Evolutionary conservation across 2,329 filamentous ascomycete species (phyloP).

Genomic region (Epichloe typhina): DNA sequence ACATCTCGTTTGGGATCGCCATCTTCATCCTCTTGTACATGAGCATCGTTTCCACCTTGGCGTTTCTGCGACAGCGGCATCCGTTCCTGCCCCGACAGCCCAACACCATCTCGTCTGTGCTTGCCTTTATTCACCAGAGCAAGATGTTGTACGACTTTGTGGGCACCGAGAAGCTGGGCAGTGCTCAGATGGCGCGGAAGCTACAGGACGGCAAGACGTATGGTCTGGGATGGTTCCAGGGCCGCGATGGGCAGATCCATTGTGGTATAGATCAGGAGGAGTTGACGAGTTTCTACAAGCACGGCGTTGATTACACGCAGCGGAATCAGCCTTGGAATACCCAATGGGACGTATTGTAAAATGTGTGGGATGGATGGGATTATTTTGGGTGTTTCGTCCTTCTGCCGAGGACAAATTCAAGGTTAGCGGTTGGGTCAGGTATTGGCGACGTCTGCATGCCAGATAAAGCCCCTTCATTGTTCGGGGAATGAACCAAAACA

Average conservation of each 20-base stretch:
- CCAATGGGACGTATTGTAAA: slow-evolving; percentile 24
- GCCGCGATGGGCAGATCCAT: slow-evolving; percentile 59
- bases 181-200: slow-evolving; percentile 45
- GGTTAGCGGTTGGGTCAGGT: no score
- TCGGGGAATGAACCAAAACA: no score
- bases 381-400: neutral
- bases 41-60: slow-evolving; percentile 41
- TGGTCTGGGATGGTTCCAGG: slow-evolving; percentile 64
- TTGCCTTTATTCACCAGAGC: slow-evolving; percentile 68
- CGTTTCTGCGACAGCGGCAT: slow-evolving; percentile 49
- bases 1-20: slow-evolving; percentile 48
- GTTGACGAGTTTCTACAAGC: slow-evolving; percentile 50
- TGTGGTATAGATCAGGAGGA: slow-evolving; percentile 70
- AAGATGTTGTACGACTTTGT: slow-evolving; percentile 71
- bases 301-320: slow-evolving; percentile 39
- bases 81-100: slow-evolving; percentile 67
- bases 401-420: neutral
- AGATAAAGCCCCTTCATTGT: no score
- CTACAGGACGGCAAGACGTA: slow-evolving; percentile 52
- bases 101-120: slow-evolving; percentile 61
- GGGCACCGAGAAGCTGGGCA: slow-evolving; percentile 50
- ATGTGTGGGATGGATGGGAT: neutral
- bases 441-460: no score
- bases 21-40: slow-evolving; percentile 55
- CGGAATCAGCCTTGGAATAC: slow-evolving; percentile 40